Percentiles rank a stretch among this genome's conserved stretches.
Conservation (phyloP, 306 rosid genomes). For the Adenanthera pavonina region DNA sequence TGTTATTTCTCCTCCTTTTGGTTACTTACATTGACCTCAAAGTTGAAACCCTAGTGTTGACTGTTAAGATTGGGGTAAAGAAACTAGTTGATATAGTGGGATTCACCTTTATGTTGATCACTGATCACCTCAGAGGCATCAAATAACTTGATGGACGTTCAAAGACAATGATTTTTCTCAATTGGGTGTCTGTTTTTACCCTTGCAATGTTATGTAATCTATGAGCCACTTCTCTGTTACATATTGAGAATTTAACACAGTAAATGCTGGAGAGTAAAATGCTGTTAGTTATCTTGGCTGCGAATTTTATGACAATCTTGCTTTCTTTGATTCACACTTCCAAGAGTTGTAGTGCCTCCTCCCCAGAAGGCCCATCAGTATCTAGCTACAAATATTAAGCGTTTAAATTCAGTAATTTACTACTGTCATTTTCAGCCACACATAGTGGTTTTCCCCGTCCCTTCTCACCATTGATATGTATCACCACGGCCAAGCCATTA, state of each 20-base stretch:
- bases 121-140: background rate
- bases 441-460: background rate
- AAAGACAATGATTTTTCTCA: background rate
- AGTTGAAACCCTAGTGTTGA: conserved; percentile 15
- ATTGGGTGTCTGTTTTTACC: conserved; percentile 15
- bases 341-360: conserved; percentile 17
- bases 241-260: conserved; percentile 1
- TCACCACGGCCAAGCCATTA: background rate
- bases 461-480: background rate
- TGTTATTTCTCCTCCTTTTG: background rate
- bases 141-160: conserved; percentile 3
- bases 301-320: background rate
- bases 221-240: conserved; percentile 11
- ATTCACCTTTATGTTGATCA: background rate
- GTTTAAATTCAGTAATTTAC: background rate
- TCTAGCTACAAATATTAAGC: background rate
- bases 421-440: conserved; percentile 6
- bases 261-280: conserved; percentile 22
- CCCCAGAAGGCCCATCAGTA: background rate
- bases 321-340: background rate
- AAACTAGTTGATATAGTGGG: conserved; percentile 4
- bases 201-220: conserved; percentile 17
- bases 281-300: background rate
- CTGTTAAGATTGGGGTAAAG: background rate
- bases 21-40: background rate